Evolutionary conservation across 2,329 filamentous ascomycete species (phyloP), one percentile per base, ranked within the genome.

Genomic region (Alternaria atra): DNA sequence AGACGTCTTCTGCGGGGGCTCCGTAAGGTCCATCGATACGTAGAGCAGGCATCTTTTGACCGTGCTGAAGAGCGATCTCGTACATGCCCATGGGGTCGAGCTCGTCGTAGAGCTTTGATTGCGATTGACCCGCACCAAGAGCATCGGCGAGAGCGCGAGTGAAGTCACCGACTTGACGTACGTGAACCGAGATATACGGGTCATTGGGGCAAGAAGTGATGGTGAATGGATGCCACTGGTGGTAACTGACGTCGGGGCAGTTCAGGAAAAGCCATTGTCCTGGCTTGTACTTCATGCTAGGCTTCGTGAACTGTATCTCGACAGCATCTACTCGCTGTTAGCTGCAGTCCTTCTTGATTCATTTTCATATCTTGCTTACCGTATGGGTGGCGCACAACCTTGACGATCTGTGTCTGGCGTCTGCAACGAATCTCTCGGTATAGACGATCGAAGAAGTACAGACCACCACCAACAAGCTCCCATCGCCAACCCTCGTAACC

Each of bases 201-300:
- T 99, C 95, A 75, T 93, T 95, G 5, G 95, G 95, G 80, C 95
- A 99, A 9, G 95, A 98, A 2, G 95, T 99, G 80, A 99, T 98
- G 74, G 95, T 99, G 78, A 98, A 99, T 1, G 95, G 95, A 81
- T 99, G 95, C 95, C 95, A 99, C 82, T 99, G 93, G 75, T 93
- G 90, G 71, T 85, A 87, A 66, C 93, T 97, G 55, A 99, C 88
- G 6, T 91, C 90, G 0, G 95, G 95, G 25, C 97, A 90, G 79
- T 98, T 94, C 61, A 99, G 85, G 84, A 98, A 98, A 37, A 98
- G 88, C 94, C 94, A 99, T 82, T 99, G 95, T 32, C 95, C 95
- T 13, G 95, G 91, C 86, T 97, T 98, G 88, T 99, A 99, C 75
- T 89, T 92, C 90, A 99, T 97, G 59, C 91, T 95, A 5, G 94